Evolutionary conservation across 345 rosid genomes (phyloP).

Genomic region (Brassica juncea): DNA sequence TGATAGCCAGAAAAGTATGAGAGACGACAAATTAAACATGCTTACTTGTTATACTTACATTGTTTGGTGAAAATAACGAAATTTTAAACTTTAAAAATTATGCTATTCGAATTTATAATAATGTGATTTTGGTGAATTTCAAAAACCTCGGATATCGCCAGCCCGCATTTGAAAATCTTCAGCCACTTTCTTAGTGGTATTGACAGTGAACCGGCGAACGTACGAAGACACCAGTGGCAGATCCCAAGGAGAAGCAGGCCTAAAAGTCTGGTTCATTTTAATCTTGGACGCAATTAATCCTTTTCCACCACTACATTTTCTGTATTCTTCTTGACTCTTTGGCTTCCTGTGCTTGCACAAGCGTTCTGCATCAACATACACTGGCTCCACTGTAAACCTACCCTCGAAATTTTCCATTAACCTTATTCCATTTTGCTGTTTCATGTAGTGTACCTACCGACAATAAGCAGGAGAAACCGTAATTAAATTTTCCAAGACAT

Average conservation of each 20-base stretch:
- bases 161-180: slow-evolving; percentile 42
- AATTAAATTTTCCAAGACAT: background rate
- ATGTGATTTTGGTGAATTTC: background rate
- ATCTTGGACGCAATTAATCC: slow-evolving; percentile 72
- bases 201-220: slow-evolving; percentile 62
- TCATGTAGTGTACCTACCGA: slow-evolving; percentile 67
- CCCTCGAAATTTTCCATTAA: slow-evolving; percentile 81
- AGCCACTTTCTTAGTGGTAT: slow-evolving; percentile 60
- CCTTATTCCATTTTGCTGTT: slow-evolving; percentile 55
- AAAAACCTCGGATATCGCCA: slow-evolving; percentile 2
- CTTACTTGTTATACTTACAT: background rate
- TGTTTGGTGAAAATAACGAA: background rate
- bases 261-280: slow-evolving; percentile 63
- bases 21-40: background rate
- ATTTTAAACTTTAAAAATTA: no score
- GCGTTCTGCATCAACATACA: slow-evolving; percentile 60
- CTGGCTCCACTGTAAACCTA: slow-evolving; percentile 66
- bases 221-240: slow-evolving; percentile 88
- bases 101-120: background rate
- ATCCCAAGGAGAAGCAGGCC: slow-evolving; percentile 60
- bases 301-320: slow-evolving; percentile 61
- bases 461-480: slow-evolving; percentile 16
- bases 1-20: background rate
- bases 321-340: slow-evolving; percentile 62
- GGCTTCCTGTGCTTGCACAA: slow-evolving; percentile 62